These are phyloP conservation scores for Russula foetens DNA, from an alignment of 768 basidiomycete genomes.

Conservation along the genomic window DNA sequence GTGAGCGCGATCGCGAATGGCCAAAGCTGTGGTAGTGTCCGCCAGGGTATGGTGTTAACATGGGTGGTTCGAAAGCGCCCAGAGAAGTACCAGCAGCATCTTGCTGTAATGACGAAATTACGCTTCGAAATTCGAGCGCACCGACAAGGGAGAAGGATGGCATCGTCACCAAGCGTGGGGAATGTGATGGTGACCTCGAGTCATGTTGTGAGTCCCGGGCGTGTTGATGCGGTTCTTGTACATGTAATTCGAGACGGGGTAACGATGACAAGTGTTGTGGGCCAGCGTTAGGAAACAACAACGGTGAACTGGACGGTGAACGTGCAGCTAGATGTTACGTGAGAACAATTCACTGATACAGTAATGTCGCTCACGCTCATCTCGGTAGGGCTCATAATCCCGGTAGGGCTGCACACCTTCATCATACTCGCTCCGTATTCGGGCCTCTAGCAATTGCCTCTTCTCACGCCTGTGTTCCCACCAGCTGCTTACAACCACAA, in stretches of 20 bases:
- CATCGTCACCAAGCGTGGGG: slow-evolving; percentile 41
- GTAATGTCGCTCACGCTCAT: slow-evolving; percentile 43
- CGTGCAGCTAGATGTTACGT: slow-evolving; percentile 18
- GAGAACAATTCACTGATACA: background rate
- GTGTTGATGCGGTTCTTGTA: slow-evolving; percentile 34
- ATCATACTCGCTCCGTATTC: slow-evolving; percentile 52
- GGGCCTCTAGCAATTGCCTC: slow-evolving; percentile 38
- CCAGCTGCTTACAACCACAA: slow-evolving; percentile 75
- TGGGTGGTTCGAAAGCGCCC: slow-evolving; percentile 54
- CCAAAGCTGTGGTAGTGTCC: slow-evolving; percentile 57
- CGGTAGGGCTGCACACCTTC: slow-evolving; percentile 33
- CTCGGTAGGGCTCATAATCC: slow-evolving; percentile 46
- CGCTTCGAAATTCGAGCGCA: slow-evolving; percentile 91
- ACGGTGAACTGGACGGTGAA: slow-evolving; percentile 8
- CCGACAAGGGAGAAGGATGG: slow-evolving; percentile 89
- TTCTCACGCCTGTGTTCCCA: slow-evolving; percentile 52
- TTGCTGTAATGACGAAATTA: slow-evolving; percentile 70
- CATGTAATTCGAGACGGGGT: slow-evolving; percentile 31
- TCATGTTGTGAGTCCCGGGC: slow-evolving; percentile 36
- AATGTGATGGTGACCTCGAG: slow-evolving; percentile 33
- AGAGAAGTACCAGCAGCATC: slow-evolving; percentile 56
- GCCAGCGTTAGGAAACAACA: slow-evolving; percentile 22
- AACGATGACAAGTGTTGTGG: slow-evolving; percentile 33
- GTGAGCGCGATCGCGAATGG: slow-evolving; percentile 27
- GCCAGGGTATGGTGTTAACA: slow-evolving; percentile 65